phyloP scores from a whole-genome alignment of 106 monocot species.

The Iris macrosiphon region DNA sequence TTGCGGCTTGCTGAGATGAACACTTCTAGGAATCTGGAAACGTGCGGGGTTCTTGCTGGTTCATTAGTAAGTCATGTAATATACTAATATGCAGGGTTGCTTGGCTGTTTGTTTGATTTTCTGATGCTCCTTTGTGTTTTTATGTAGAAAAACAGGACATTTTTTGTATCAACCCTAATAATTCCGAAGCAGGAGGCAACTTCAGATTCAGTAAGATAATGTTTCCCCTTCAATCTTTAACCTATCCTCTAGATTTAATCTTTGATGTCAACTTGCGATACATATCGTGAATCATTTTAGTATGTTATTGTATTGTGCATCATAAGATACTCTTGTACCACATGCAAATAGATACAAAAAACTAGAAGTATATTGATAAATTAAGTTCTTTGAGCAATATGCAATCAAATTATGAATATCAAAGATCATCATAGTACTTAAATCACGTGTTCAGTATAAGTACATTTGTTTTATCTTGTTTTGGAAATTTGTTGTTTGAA shows the following conservation, averaged over 20 bases:
- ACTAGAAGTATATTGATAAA: too few species aligned
- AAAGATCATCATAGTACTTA: too few species aligned
- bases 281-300: neutral
- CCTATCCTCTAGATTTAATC: neutral
- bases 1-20: slow-evolving; percentile 85
- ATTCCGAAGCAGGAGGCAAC: slow-evolving; percentile 97
- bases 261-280: neutral
- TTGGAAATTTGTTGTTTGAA: too few species aligned
- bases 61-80: slow-evolving; percentile 55
- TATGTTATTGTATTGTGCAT: neutral
- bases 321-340: too few species aligned
- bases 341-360: too few species aligned
- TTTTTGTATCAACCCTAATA: slow-evolving; percentile 86
- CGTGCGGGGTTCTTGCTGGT: slow-evolving; percentile 98
- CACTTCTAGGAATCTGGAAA: slow-evolving; percentile 88
- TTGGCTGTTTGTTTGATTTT: neutral
- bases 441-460: too few species aligned
- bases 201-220: slow-evolving; percentile 80
- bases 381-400: too few species aligned
- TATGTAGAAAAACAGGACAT: slow-evolving; percentile 83
- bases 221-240: neutral
- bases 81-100: neutral
- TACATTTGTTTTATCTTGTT: too few species aligned
- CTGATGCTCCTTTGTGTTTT: slow-evolving; percentile 7
- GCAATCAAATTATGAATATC: too few species aligned